phyloP scores from a whole-genome alignment of 345 rosid species.

The Murraya paniculata region DNA sequence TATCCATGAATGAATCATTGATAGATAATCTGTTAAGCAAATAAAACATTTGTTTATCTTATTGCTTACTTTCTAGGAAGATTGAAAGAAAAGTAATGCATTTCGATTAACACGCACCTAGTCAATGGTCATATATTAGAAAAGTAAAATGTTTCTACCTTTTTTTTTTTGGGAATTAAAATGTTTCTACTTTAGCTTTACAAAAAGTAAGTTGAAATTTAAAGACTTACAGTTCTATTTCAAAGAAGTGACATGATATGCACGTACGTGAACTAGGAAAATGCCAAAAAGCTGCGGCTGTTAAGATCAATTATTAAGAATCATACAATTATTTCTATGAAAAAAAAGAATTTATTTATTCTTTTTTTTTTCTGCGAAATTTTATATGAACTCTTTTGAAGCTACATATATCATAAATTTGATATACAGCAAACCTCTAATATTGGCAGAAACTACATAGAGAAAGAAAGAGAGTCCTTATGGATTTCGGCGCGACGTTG shows the following conservation, averaged over 20 bases:
- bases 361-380: neutral
- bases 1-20: neutral
- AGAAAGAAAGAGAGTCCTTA: neutral
- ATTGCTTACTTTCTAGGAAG: neutral
- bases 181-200: conserved; percentile 1
- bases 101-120: neutral
- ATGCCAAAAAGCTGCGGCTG: neutral
- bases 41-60: neutral
- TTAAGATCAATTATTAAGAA: neutral
- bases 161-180: neutral
- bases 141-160: neutral
- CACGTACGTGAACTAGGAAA: neutral
- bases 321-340: neutral
- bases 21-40: neutral
- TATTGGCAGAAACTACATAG: neutral
- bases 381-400: neutral
- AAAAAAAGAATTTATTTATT: neutral
- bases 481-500: neutral
- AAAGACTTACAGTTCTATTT: neutral
- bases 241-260: neutral
- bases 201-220: conserved; percentile 2
- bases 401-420: neutral
- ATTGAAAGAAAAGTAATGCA: neutral
- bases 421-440: neutral
- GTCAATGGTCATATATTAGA: conserved; percentile 3